Conservation (phyloP, 2,329 filamentous ascomycete species). For the Colletotrichum cordylinicola region DNA sequence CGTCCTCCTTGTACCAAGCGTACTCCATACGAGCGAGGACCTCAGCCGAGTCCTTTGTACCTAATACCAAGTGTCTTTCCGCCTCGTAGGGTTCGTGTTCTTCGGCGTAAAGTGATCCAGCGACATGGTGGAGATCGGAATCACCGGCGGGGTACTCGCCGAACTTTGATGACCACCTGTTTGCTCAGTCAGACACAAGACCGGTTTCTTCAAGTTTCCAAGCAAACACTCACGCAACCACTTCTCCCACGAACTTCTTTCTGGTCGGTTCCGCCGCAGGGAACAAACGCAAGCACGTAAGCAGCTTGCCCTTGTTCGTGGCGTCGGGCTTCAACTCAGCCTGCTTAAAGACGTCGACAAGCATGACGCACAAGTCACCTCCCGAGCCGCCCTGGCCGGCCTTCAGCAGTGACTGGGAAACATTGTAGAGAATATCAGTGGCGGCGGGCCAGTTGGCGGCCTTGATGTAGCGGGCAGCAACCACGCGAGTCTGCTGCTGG, state of each 20-base stretch:
- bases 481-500: conserved; percentile 96
- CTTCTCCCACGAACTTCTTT: conserved; percentile 90
- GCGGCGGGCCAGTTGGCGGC: conserved; percentile 83
- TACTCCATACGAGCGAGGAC: conserved; percentile 86
- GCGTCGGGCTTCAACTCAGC: conserved; percentile 80
- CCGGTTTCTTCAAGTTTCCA: not conserved
- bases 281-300: conserved; percentile 83
- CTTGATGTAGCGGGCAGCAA: conserved; percentile 93
- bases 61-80: conserved; percentile 86
- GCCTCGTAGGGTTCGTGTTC: conserved; percentile 94
- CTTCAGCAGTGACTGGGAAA: conserved; percentile 84
- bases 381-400: conserved; percentile 94
- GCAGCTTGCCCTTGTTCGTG: conserved; percentile 74
- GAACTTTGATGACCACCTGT: conserved; percentile 82
- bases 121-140: conserved; percentile 92
- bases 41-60: conserved; percentile 86
- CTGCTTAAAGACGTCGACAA: conserved; percentile 91
- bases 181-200: not conserved
- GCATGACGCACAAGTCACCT: conserved; percentile 84
- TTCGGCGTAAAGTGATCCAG: conserved; percentile 86
- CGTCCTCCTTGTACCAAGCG: conserved; percentile 89
- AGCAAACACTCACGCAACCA: conserved; percentile 66
- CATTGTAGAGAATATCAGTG: conserved; percentile 83
- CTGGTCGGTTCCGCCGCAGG: conserved; percentile 83
- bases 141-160: conserved; percentile 92